A percentile compares a stretch with the other conserved stretches of the same genome.
Evolutionary conservation across 805 yeast species (phyloP).

Genomic region (Lipomyces yamanashiensis): DNA sequence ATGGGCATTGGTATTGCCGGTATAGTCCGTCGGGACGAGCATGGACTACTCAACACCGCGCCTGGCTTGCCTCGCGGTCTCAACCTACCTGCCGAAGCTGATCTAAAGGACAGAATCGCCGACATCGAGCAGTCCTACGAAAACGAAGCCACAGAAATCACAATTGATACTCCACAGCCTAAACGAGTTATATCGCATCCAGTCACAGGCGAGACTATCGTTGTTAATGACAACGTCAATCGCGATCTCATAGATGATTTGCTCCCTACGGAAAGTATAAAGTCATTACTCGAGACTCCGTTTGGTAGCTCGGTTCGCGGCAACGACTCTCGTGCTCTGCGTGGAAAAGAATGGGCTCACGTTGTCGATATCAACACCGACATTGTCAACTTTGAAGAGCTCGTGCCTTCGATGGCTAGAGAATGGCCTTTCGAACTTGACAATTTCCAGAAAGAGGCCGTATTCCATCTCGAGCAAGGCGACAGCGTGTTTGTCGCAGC

Average conservation of each 20-base stretch:
- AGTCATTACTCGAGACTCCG: constrained; percentile 23
- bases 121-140: constrained; percentile 34
- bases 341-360: constrained; percentile 86
- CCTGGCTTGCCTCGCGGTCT: constrained; percentile 83
- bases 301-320: constrained; percentile 6
- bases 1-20: constrained; percentile 38
- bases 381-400: constrained; percentile 80
- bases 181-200: constrained; percentile 37
- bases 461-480: constrained; percentile 94
- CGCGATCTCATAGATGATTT: constrained; percentile 50
- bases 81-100: constrained; percentile 34
- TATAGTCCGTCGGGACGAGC: constrained; percentile 64
- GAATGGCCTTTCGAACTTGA: constrained; percentile 95
- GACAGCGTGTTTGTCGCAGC: constrained; percentile 99
- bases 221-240: constrained; percentile 17
- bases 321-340: background rate
- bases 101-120: constrained; percentile 22
- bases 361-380: constrained; percentile 84
- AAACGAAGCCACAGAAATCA: background rate
- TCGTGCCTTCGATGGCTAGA: constrained; percentile 92
- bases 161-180: constrained; percentile 4
- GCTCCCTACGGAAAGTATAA: constrained; percentile 51
- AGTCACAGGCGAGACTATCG: constrained; percentile 22
- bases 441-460: constrained; percentile 95
- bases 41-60: constrained; percentile 82